A percentile compares a stretch with the other conserved stretches of the same genome.
These are phyloP conservation scores for Chaetoceros muelleri DNA, from an alignment of 108 stramenopile genomes.

Conservation along the genomic window DNA sequence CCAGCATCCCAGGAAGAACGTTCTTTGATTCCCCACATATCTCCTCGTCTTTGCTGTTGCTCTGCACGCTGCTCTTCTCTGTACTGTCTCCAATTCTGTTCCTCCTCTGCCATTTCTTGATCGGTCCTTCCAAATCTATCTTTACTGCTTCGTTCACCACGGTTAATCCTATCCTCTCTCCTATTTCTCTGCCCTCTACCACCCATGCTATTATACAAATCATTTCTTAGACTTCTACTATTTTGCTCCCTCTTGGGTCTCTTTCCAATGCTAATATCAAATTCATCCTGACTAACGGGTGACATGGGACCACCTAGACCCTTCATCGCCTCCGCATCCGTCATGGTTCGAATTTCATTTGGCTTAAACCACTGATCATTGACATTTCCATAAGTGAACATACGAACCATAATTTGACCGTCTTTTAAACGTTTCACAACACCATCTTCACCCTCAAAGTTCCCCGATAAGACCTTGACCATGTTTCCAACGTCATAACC, in stretches of 20 bases:
- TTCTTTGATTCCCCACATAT: constrained; percentile 18
- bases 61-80: constrained; percentile 49
- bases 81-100: constrained; percentile 64
- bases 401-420: constrained; percentile 51
- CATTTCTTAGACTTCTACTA: constrained; percentile 18
- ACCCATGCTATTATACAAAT: constrained; percentile 21
- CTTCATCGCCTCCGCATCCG: constrained; percentile 44
- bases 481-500: constrained; percentile 69
- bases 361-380: constrained; percentile 77
- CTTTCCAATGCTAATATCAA: constrained; percentile 37
- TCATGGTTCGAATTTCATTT: constrained; percentile 51
- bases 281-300: constrained; percentile 53
- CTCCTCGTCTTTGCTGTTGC: constrained; percentile 9
- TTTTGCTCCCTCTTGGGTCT: constrained; percentile 7
- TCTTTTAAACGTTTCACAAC: constrained; percentile 62
- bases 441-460: constrained; percentile 66
- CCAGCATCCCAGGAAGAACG: constrained; percentile 29
- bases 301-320: constrained; percentile 51
- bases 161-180: constrained; percentile 51
- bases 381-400: constrained; percentile 68
- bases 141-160: constrained; percentile 26
- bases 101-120: constrained; percentile 34
- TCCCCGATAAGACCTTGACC: constrained; percentile 56
- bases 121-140: constrained; percentile 37
- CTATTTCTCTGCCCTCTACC: constrained; percentile 39